Evolutionary conservation across 1,284 basidiomycete genomes (phyloP).

Genomic region (Microbotryum violaceum): DNA sequence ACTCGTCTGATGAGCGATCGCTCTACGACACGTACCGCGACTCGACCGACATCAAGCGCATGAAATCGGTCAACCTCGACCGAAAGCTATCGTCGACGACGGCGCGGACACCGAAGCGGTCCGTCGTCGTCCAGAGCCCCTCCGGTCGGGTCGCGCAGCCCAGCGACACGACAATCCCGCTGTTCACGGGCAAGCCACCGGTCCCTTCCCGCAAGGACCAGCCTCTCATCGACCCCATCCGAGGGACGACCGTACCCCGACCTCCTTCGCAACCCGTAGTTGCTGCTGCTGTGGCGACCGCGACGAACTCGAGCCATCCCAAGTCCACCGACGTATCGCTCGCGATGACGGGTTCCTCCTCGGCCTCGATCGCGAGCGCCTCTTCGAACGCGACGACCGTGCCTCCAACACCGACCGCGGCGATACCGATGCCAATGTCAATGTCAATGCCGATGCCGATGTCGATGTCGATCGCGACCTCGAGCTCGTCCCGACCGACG

Average conservation of each 20-base stretch:
- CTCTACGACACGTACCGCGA: slow-evolving; percentile 60
- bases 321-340: too few species aligned
- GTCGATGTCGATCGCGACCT: not conserved
- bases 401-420: not conserved
- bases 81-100: slow-evolving; percentile 84
- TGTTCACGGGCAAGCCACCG: slow-evolving; percentile 28
- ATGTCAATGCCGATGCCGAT: not conserved
- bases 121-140: slow-evolving; percentile 93
- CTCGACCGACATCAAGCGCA: slow-evolving; percentile 81
- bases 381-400: not conserved
- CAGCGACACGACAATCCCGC: slow-evolving; percentile 43
- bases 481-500: slow-evolving; percentile 18
- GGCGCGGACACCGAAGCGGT: slow-evolving; percentile 82
- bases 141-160: slow-evolving; percentile 75
- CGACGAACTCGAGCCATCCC: too few species aligned
- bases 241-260: slow-evolving; percentile 40
- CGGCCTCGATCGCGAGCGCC: not conserved
- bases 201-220: slow-evolving; percentile 32
- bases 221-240: slow-evolving; percentile 28
- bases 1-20: slow-evolving; percentile 36
- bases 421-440: not conserved
- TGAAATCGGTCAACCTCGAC: slow-evolving; percentile 85
- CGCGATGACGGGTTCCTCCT: not conserved
- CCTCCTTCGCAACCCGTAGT: slow-evolving; percentile 31
- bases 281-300: not conserved